Conservation (phyloP, 805 yeast genomes). For the Zygotorulaspora danielsina region DNA sequence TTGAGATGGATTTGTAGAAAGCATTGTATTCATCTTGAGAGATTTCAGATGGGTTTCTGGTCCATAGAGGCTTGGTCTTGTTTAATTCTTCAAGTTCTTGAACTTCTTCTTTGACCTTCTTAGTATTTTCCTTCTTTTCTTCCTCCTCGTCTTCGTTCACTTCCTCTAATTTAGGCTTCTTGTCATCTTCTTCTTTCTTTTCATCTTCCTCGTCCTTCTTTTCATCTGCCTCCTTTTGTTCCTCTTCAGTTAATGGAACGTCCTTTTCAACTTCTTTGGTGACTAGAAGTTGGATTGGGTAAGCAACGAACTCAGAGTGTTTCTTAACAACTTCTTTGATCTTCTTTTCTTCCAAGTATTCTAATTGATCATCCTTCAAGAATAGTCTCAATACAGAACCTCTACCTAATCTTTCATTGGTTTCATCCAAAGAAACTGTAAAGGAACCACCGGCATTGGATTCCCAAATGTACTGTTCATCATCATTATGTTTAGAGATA, state of each 20-base stretch:
- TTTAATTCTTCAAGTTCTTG: conserved; percentile 96
- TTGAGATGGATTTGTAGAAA: conserved; percentile 97
- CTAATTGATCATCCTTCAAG: conserved; percentile 98
- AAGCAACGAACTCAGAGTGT: conserved; percentile 98
- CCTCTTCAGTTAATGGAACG: conserved; percentile 75
- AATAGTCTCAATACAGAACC: conserved; percentile 94
- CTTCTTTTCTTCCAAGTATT: conserved; percentile 98
- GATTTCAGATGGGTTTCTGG: conserved; percentile 96
- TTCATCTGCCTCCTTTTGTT: conserved; percentile 30
- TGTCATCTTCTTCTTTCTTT: conserved; percentile 51
- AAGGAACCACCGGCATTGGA: conserved; percentile 99
- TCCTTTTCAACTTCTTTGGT: conserved; percentile 99
- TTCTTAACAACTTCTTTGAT: conserved; percentile 98
- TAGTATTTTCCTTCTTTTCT: conserved; percentile 68
- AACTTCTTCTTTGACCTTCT: conserved; percentile 88
- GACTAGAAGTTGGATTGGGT: conserved; percentile 97
- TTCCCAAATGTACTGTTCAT: conserved; percentile 99
- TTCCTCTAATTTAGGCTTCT: conserved; percentile 72
- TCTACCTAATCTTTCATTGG: conserved; percentile 82
- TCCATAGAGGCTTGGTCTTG: conserved; percentile 99
- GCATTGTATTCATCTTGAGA: conserved; percentile 98
- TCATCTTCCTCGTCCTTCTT: conserved; percentile 46
- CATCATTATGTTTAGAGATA: conserved; percentile 96
- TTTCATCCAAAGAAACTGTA: conserved; percentile 87
- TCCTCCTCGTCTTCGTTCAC: conserved; percentile 69